A percentile compares a stretch with the other conserved stretches of the same genome.
These are phyloP conservation scores for Macrotyloma uniflorum DNA, from an alignment of 306 rosid genomes.

Conservation along the genomic window DNA sequence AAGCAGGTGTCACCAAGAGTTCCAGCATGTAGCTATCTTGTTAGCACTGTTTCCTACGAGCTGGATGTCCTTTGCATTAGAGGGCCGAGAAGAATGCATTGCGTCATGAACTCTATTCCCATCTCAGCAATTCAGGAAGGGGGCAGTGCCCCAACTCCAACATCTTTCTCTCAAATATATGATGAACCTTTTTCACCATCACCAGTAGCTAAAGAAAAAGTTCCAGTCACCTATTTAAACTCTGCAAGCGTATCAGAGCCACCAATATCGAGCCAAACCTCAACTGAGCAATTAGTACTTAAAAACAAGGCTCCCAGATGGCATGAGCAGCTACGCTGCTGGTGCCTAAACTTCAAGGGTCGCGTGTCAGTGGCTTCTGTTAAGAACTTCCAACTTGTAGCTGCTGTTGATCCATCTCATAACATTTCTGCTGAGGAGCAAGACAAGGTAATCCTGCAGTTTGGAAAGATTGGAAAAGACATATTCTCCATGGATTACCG, in stretches of 20 bases:
- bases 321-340: slow-evolving; percentile 91
- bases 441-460: slow-evolving; percentile 81
- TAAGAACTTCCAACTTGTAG: slow-evolving; percentile 87
- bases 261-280: slow-evolving; percentile 30
- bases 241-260: slow-evolving; percentile 41
- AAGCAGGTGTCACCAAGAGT: slow-evolving; percentile 77
- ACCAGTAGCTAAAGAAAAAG: slow-evolving; percentile 51
- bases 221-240: slow-evolving; percentile 39
- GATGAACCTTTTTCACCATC: slow-evolving; percentile 47
- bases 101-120: slow-evolving; percentile 68
- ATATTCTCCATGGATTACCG: slow-evolving; percentile 91
- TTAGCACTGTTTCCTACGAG: slow-evolving; percentile 64
- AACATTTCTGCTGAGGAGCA: slow-evolving; percentile 65
- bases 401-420: slow-evolving; percentile 69
- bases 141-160: slow-evolving; percentile 74
- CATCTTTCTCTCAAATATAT: slow-evolving; percentile 45
- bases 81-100: slow-evolving; percentile 82
- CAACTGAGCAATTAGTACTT: slow-evolving; percentile 57
- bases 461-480: slow-evolving; percentile 89
- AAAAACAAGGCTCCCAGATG: slow-evolving; percentile 88
- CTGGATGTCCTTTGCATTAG: slow-evolving; percentile 68
- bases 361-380: slow-evolving; percentile 93
- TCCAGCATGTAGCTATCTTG: slow-evolving; percentile 64
- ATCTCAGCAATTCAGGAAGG: slow-evolving; percentile 76
- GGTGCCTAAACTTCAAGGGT: slow-evolving; percentile 91